Base-by-base conservation (phyloP, 1,139 yeast genomes). In the Saccharomyces hybrid region DNA sequence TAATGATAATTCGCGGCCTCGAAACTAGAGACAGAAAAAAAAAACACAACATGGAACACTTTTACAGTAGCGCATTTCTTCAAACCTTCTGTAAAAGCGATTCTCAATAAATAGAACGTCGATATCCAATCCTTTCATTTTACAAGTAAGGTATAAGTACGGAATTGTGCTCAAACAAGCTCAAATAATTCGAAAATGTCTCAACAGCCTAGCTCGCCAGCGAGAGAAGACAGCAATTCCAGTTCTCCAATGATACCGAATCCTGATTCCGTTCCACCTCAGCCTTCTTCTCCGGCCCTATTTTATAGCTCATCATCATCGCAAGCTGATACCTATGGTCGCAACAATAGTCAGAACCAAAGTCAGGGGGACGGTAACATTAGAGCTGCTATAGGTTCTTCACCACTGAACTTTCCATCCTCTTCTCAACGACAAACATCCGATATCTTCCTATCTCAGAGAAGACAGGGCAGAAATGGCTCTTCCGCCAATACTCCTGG, bases 331-430 rank as follows among this genome's bases (percentile, higher is more conserved):
- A 67, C 64, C 9, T 63, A 58, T 52, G 67, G 59, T 32, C 61
- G 61, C 32, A 46, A 27, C 16, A 47, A 47, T 31, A 47, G 63
- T 61, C 46, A 59, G 62, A 38, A 59, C 59, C 34, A 50, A 52
- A 29, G 53, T 58, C 57, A 58, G 51, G 51, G 56, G 49, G 32
- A 59, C 57, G 48, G 54, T 14, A 52, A 49, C 44, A 44, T 55
- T 16, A 48, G 52, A 32, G 60, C 58, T 20, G 60, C 56, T 20
- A 49, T 55, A 14, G 70, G 64, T 2, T 68, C 81, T 11, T 77
- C 83, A 5, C 83, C 83, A 5, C 65, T 80, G 56, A 70, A 69
- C 46, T 78, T 74, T 59, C 74, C 81, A 4, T 76, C 81, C 2
- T 76, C 81, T 2, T 70, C 73, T 5, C 65, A 64, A 54, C 64